Evolutionary conservation across 768 basidiomycete species (phyloP).

Genomic region (Macrolepiota fuliginosa): DNA sequence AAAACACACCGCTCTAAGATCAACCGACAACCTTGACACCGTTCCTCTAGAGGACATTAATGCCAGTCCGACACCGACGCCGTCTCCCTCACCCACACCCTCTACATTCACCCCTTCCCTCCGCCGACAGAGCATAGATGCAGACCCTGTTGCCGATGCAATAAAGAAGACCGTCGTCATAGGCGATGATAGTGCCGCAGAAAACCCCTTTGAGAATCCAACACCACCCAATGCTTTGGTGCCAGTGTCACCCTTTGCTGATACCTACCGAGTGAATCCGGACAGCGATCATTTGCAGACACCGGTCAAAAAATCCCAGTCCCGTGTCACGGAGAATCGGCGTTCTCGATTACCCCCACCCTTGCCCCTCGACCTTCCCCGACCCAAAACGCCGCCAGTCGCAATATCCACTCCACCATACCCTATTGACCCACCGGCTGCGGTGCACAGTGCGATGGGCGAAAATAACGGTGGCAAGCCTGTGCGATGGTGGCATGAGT

Average conservation of each 20-base stretch:
- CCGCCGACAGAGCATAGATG: neutral
- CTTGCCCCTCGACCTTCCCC: constrained; percentile 58
- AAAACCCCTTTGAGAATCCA: constrained; percentile 12
- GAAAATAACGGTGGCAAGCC: constrained; percentile 31
- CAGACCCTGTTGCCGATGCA: neutral
- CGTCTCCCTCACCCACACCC: constrained; percentile 26
- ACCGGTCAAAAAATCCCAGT: neutral
- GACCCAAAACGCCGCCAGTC: constrained; percentile 33
- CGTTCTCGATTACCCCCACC: constrained; percentile 38
- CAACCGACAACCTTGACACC: constrained; percentile 50
- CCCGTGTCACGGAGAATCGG: neutral
- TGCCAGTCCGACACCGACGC: constrained; percentile 36
- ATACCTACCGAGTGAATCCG: constrained; percentile 24
- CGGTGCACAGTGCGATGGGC: constrained; percentile 14
- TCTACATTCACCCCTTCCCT: neutral
- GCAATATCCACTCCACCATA: constrained; percentile 24
- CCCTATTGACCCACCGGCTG: constrained; percentile 19
- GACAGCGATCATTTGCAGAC: constrained; percentile 18
- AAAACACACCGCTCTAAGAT: constrained; percentile 44
- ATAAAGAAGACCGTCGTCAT: neutral
- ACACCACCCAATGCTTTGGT: constrained; percentile 16
- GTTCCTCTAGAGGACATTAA: constrained; percentile 56
- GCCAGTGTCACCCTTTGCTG: constrained; percentile 49
- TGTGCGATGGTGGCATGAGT: constrained; percentile 81
- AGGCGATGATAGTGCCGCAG: neutral